phyloP scores from a whole-genome alignment of 805 yeast species.

The Torulaspora maleeae region DNA sequence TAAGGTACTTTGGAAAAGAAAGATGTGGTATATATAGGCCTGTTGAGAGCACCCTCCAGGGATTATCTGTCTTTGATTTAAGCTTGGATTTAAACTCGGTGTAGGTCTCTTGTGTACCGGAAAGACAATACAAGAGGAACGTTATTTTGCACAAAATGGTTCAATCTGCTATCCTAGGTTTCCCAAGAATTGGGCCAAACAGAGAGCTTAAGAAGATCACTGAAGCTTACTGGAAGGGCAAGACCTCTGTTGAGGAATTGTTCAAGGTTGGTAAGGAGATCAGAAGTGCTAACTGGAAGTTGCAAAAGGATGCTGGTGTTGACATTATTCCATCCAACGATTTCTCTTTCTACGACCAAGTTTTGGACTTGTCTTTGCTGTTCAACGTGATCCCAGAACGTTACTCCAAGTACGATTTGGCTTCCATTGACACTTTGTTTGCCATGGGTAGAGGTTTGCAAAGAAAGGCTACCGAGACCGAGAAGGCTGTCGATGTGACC shows the following conservation, averaged over 20 bases:
- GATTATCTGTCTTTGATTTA: no score
- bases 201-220: conserved; percentile 99
- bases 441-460: conserved; percentile 99
- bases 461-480: conserved; percentile 84
- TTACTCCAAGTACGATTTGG: conserved; percentile 85
- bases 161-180: conserved; percentile 95
- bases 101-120: neutral
- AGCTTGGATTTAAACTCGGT: neutral
- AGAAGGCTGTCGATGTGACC: conserved; percentile 93
- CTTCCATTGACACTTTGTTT: conserved; percentile 85
- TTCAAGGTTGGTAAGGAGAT: conserved; percentile 90
- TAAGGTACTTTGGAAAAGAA: neutral
- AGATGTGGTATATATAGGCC: neutral
- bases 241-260: conserved; percentile 80
- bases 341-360: conserved; percentile 97
- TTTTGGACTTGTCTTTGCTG: conserved; percentile 83
- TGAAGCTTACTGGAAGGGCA: conserved; percentile 98
- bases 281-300: conserved; percentile 95
- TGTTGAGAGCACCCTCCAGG: neutral
- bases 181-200: conserved; percentile 99
- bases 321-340: conserved; percentile 96
- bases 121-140: neutral
- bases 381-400: conserved; percentile 97
- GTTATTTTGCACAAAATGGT: conserved; percentile 56
- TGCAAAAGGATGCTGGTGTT: conserved; percentile 95